Percentiles rank a stretch among this genome's conserved stretches.
Conservation (phyloP, 768 basidiomycete species). For the Dictyophora rubrovolvata region DNA sequence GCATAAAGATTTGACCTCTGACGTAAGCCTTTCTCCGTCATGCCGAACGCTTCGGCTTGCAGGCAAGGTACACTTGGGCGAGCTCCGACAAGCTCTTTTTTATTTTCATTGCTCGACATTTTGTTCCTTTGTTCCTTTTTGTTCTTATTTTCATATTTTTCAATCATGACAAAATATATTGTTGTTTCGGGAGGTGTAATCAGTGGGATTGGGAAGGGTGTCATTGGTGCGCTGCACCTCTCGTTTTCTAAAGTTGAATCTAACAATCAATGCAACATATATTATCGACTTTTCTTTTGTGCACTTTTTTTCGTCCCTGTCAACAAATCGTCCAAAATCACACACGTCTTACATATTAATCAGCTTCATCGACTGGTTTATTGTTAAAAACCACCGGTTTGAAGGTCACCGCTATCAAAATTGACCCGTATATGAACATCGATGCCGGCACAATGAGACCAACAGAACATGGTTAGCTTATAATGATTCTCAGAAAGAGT, state of each 20-base stretch:
- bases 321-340: neutral
- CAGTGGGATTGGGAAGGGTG: constrained; percentile 98
- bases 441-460: constrained; percentile 99
- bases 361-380: constrained; percentile 93
- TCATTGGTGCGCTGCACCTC: constrained; percentile 61
- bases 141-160: neutral
- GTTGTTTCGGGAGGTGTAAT: constrained; percentile 95
- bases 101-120: too few species aligned
- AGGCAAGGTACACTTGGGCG: too few species aligned
- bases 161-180: constrained; percentile 86
- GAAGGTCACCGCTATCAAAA: constrained; percentile 98
- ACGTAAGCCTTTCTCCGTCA: too few species aligned
- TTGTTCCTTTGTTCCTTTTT: neutral
- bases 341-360: constrained; percentile 1
- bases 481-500: neutral
- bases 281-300: neutral
- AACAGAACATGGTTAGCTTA: constrained; percentile 82
- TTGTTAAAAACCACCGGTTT: constrained; percentile 90
- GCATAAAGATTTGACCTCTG: constrained; percentile 20
- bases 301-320: neutral
- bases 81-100: too few species aligned
- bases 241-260: neutral
- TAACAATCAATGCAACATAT: neutral
- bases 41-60: too few species aligned
- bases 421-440: constrained; percentile 99